Conservation (phyloP, 2,329 filamentous ascomycete genomes). For the Sclerotinia glacialis region DNA sequence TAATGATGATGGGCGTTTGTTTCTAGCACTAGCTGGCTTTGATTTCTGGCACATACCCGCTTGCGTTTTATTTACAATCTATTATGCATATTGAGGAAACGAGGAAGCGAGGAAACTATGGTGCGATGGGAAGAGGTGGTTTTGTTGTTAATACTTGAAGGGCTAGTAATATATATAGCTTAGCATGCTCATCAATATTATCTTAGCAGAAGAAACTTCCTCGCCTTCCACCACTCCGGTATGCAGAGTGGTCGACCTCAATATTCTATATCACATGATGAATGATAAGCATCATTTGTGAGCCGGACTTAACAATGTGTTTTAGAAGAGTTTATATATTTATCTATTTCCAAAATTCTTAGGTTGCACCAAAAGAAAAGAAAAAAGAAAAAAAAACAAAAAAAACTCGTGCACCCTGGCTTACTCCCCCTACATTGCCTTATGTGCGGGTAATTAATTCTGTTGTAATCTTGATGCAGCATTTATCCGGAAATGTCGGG, state of each 20-base stretch:
- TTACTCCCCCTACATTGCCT: not conserved
- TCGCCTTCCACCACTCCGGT: too few species aligned
- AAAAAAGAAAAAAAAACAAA: too few species aligned
- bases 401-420: not conserved
- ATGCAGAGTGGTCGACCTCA: too few species aligned
- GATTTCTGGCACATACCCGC: not conserved
- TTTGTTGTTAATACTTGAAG: not conserved
- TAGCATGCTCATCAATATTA: too few species aligned
- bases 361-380: not conserved
- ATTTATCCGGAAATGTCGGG: not conserved
- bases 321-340: not conserved
- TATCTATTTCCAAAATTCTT: not conserved
- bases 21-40: not conserved
- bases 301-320: not conserved
- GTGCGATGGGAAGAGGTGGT: not conserved
- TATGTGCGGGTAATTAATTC: not conserved
- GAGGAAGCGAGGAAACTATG: not conserved
- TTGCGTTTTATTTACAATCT: not conserved
- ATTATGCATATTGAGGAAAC: not conserved
- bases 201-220: too few species aligned
- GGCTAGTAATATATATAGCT: not conserved
- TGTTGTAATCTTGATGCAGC: not conserved
- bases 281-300: slow-evolving; percentile 5
- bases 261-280: not conserved
- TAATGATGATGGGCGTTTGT: not conserved